phyloP scores from a whole-genome alignment of 345 rosid species.

The Eucalyptus tenuipes region DNA sequence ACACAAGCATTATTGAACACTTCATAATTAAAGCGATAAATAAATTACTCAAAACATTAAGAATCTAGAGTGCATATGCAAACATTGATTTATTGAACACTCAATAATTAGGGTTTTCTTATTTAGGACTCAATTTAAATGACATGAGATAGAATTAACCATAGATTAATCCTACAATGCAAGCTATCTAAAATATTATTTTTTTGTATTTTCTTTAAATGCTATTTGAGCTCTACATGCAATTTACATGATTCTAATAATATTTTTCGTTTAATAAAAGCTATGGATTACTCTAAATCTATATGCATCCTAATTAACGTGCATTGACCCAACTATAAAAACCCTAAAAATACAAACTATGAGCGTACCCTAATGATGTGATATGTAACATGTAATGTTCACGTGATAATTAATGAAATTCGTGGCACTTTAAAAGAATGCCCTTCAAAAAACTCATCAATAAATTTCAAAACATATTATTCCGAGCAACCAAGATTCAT shows the following conservation, averaged over 20 bases:
- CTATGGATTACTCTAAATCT: background rate
- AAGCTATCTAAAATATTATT: no score
- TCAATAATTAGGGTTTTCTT: no score
- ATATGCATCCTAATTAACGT: background rate
- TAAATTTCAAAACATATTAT: no score
- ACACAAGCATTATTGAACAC: background rate
- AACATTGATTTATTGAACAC: background rate
- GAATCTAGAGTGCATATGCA: background rate
- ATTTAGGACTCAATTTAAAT: no score
- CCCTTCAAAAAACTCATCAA: background rate
- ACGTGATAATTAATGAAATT: background rate
- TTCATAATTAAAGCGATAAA: background rate
- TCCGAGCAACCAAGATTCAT: background rate
- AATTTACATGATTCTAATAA: no score
- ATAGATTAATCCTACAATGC: no score
- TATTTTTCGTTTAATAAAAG: background rate
- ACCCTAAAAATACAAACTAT: background rate
- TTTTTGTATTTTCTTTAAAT: no score
- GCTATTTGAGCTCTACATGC: background rate
- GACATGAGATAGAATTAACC: no score
- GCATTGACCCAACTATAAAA: background rate
- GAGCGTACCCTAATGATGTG: background rate
- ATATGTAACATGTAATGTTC: background rate
- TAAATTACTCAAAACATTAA: no score
- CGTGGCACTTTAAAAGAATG: background rate